These are phyloP conservation scores for Lagenidium giganteum DNA, from an alignment of 352 stramenopile species.

Conservation along the genomic window DNA sequence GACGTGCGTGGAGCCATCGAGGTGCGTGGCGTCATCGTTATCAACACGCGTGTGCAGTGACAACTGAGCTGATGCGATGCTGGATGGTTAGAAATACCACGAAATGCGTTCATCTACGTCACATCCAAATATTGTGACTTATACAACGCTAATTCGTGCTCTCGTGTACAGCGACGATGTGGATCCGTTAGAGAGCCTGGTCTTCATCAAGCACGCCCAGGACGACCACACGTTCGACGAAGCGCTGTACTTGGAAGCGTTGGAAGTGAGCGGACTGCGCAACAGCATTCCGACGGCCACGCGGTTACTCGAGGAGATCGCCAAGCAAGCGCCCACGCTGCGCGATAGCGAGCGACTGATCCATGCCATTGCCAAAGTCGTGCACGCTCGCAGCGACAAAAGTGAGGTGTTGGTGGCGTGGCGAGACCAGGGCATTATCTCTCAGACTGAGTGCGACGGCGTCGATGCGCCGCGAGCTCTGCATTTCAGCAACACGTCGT, in stretches of 20 bases:
- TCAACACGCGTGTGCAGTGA: no score
- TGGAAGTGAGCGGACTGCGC: conserved; percentile 44
- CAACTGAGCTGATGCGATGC: background rate
- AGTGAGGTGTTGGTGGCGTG: conserved; percentile 31
- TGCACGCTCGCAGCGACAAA: conserved; percentile 24
- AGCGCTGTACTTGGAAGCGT: conserved; percentile 47
- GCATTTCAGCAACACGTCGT: background rate
- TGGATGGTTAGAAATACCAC: conserved; percentile 39
- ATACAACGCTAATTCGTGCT: conserved; percentile 59
- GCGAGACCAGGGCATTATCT: conserved; percentile 27
- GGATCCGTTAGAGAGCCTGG: conserved; percentile 26
- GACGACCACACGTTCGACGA: conserved; percentile 55
- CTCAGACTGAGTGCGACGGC: conserved; percentile 23
- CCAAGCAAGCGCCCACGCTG: conserved; percentile 23
- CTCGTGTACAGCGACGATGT: conserved; percentile 35
- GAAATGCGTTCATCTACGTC: conserved; percentile 55
- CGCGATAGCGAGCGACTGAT: conserved; percentile 40
- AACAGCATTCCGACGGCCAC: conserved; percentile 27
- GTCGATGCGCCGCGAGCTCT: conserved; percentile 1
- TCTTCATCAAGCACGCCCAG: conserved; percentile 40
- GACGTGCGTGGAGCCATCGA: conserved; percentile 40
- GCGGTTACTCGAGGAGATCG: conserved; percentile 30
- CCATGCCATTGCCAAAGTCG: conserved; percentile 32
- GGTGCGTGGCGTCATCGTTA: conserved; percentile 21
- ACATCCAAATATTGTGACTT: conserved; percentile 71